Conservation (phyloP, 306 rosid species). For the Fragaria ananassa region DNA sequence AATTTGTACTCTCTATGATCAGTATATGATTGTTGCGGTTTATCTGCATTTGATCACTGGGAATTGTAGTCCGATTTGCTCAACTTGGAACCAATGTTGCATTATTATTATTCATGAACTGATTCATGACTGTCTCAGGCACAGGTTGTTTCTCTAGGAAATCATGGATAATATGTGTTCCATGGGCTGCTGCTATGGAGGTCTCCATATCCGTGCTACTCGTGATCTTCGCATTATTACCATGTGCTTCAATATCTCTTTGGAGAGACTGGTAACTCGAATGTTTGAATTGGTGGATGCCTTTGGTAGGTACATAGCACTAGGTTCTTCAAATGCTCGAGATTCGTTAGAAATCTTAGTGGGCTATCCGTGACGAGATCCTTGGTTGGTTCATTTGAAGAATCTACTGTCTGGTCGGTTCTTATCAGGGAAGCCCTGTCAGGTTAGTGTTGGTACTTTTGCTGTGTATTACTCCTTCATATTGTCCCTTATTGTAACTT, state of each 20-base stretch:
- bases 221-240: constrained; percentile 38
- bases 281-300: constrained; percentile 48
- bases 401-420: constrained; percentile 93
- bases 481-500: constrained; percentile 24
- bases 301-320: constrained; percentile 51
- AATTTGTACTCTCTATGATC: constrained; percentile 8
- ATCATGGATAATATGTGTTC: constrained; percentile 43
- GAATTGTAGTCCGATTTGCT: too few species aligned
- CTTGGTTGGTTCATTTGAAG: constrained; percentile 96
- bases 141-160: constrained; percentile 33
- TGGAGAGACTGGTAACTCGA: constrained; percentile 38
- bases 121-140: constrained; percentile 32
- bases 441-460: constrained; percentile 51
- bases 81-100: background rate
- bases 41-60: background rate
- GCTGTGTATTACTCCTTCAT: constrained; percentile 17
- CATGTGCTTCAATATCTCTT: constrained; percentile 31
- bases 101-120: background rate
- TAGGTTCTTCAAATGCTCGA: constrained; percentile 41
- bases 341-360: constrained; percentile 75
- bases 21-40: constrained; percentile 7
- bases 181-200: constrained; percentile 46
- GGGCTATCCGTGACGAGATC: constrained; percentile 84
- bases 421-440: constrained; percentile 52
- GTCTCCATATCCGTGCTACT: constrained; percentile 40